Evolutionary conservation across 2,329 filamentous ascomycete species (phyloP), one percentile per base, ranked within the genome.

Genomic region (Clarireedia homoeocarpa): DNA sequence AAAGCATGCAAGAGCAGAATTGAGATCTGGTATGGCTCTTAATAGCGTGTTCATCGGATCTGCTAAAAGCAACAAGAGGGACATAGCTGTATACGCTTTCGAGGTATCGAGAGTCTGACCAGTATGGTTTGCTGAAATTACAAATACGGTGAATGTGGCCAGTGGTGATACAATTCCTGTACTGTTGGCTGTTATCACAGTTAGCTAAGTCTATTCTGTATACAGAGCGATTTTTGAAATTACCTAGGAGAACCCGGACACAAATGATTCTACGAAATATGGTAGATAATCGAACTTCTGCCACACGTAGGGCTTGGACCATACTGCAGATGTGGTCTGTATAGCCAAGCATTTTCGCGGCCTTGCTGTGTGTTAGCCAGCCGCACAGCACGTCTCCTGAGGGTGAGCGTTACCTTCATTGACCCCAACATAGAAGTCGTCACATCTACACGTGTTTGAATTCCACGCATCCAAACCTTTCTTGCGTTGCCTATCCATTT

Each of bases 41-140:
- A 77, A 71, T 50, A 76, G 61, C 40, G 63, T 68, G 40, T 71
- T 72, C 15, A 77, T 66, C 1, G 74, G 74, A 6, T 66, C 62
- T 2, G 70, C 59, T 15, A 76, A 60, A 0, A 77, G 63, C 1
- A 71, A 62, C 14, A 76, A 70, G 14, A 74, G 68, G 0, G 74
- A 74, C 1, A 76, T 54, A 0, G 71, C 71, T 0, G 75, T 73
- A 47, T 76, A 77, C n/a, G 75, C 64, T 57, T 30, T 63, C 7
- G 62, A 59, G n/a, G 61, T 61, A 26, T 61, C 58, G 10, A 67
- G 40, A 44, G 61, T 68, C 44, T 67, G 57, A 9, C 65, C 67
- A 3, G 69, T 68, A 6, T 55, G 53, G 1, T 62, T 60, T 3
- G 68, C 58, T 5, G 65, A 61, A 2, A 69, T 64, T 12, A 71